Evolutionary conservation across 108 stramenopile genomes (phyloP), one percentile per base, ranked within the genome.

Genomic region (Tribonema minus): DNA sequence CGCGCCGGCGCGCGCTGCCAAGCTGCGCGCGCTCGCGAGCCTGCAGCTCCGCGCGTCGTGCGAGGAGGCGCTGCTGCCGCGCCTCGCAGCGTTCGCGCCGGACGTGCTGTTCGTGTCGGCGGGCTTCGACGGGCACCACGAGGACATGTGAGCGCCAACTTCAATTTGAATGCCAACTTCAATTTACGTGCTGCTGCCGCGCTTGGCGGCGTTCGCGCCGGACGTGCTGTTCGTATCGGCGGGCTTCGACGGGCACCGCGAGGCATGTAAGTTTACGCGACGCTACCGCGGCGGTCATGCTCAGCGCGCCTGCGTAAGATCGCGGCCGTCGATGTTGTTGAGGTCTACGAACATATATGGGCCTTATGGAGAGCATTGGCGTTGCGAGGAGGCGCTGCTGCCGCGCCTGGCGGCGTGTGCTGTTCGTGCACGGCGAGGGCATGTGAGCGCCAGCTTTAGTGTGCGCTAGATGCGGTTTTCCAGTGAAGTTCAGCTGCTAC

Each of bases 91-190:
- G 2, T 81, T 81, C 69, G 20, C 35, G 30, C 61, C 80, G 33
- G 80, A 81, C 37, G 60, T 81, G 2, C 70, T 81, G 30, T 59
- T 81, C 77, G 36, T 81, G 12, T 72, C 70, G 4, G 80, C 80
- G 2, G 80, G 80, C n/a, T 81, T 81, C 38, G 80, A 81, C 69
- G 80, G 80, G 26, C 70, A 80, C 78, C 77, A 37, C 59, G 59
- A 63, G 23, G 80, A 81, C 34, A n/a, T n/a, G n/a, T n/a, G n/a
- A n/a, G n/a, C n/a, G n/a, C n/a, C n/a, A n/a, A n/a, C n/a, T n/a
- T n/a, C n/a, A n/a, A n/a, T n/a, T n/a, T n/a, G n/a, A n/a, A n/a
- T n/a, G n/a, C n/a, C n/a, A n/a, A n/a, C n/a, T n/a, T n/a, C n/a
- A n/a, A n/a, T n/a, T n/a, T n/a, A 70, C 58, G 37, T 35, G 27